Base-by-base conservation (phyloP, 306 rosid genomes). In the Purshia tridentata region DNA sequence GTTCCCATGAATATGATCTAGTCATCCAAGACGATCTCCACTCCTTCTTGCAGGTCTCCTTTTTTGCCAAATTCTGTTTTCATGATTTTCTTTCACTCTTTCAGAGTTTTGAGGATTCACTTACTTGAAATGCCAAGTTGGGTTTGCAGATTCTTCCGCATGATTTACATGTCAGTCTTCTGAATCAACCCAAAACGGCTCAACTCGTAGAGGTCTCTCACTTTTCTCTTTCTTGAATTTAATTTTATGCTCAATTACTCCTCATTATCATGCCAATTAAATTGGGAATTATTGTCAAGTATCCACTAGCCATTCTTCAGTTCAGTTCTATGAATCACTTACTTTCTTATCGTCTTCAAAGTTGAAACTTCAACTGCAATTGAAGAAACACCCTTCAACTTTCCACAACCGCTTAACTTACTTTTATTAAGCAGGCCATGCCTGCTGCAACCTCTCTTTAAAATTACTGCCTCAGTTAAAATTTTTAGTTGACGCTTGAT, bases 121-220 rank as follows among this genome's bases (percentile, higher is more conserved):
- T 3, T 29, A 29, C 35, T 29, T 29, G 35, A 29, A 29, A 29
- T 29, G 35, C 35, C 35, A 29, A 29, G 35, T 51, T 57, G 7
- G 10, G 1, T 45, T 29, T 67, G 42, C 84, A 88, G 84, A 83
- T 89, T 56, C 91, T 88, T 77, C 91, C 89, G 4, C 82, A 73
- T 60, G 89, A 86, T 83, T 84, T 89, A 74, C 91, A 84, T 70
- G 81, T 78, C 50, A 81, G 40, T 79, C 86, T 89, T 67, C 81
- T 89, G 35, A 81, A 82, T 50, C 79, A 88, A 70, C 66, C 84
- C 11, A 75, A 75, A 22, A 80, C 85, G 56, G 41, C 73, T 77
- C 81, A 79, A 68, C 93, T 84, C 76, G 78, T 81, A 58, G 91
- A 88, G 91, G 90, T 78, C 48, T 51, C 60, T 11, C 58, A 16